Conservation (phyloP, 1,139 yeast genomes). For the Sugiyamaella novakii region DNA sequence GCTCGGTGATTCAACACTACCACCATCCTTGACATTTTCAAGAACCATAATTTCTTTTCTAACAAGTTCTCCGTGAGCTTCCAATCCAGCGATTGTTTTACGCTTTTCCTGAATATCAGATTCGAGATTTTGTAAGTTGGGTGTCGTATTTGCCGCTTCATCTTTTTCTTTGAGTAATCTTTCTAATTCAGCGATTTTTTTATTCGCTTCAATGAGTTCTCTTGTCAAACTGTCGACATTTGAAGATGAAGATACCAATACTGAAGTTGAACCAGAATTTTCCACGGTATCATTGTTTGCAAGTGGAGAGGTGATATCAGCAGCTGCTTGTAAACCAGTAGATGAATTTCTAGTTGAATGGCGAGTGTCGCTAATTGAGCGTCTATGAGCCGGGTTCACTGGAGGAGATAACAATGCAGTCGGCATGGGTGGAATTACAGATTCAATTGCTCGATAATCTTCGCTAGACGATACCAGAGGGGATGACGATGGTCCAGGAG, state of each 20-base stretch:
- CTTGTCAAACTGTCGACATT: constrained; percentile 23
- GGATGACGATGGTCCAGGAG: constrained; percentile 3
- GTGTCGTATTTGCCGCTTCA: constrained; percentile 23
- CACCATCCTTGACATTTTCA: constrained; percentile 30
- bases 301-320: constrained; percentile 14
- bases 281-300: neutral
- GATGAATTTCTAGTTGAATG: constrained; percentile 5
- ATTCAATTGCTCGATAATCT: constrained; percentile 11
- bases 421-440: constrained; percentile 2
- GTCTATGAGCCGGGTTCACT: constrained; percentile 10
- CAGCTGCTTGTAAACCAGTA: constrained; percentile 13
- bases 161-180: constrained; percentile 30
- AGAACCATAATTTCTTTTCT: constrained; percentile 38
- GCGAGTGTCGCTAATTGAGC: constrained; percentile 19
- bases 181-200: constrained; percentile 42
- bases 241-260: constrained; percentile 4
- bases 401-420: constrained; percentile 1
- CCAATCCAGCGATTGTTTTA: constrained; percentile 41
- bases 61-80: constrained; percentile 40
- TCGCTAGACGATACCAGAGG: neutral
- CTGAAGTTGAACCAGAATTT: neutral
- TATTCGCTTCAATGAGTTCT: constrained; percentile 37
- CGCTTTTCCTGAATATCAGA: constrained; percentile 39
- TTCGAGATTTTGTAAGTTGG: constrained; percentile 30
- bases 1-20: constrained; percentile 25